phyloP scores from a whole-genome alignment of 2,329 filamentous ascomycete genomes.

The Triangularia verruculosa region DNA sequence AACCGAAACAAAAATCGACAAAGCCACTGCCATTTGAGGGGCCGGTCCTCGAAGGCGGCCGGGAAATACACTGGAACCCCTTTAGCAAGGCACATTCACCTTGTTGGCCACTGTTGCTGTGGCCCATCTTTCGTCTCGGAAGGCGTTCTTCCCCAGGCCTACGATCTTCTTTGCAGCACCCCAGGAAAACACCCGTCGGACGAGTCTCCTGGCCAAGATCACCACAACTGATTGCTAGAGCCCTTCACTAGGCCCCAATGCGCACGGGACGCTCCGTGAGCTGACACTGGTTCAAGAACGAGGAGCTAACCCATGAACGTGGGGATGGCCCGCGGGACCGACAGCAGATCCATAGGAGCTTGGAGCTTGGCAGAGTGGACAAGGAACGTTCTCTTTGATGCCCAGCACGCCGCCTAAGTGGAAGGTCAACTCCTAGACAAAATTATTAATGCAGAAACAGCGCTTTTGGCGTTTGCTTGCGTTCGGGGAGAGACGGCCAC shows the following conservation, averaged over 20 bases:
- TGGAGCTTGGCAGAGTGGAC: background rate
- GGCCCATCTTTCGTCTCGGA: constrained; percentile 4
- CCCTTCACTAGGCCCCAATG: background rate
- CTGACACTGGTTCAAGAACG: constrained; percentile 6
- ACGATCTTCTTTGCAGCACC: background rate
- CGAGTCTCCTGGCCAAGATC: background rate
- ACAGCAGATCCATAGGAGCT: background rate
- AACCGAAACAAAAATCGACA: background rate
- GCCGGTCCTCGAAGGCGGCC: background rate
- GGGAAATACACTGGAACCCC: background rate
- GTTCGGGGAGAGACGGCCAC: constrained; percentile 2
- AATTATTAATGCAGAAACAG: constrained; percentile 4
- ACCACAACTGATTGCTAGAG: background rate
- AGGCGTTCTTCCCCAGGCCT: constrained; percentile 2
- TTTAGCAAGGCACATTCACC: constrained; percentile 2
- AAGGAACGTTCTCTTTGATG: background rate
- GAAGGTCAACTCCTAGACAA: background rate
- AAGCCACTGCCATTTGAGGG: background rate
- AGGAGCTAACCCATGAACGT: background rate
- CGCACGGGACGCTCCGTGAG: background rate
- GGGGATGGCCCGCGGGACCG: constrained; percentile 5
- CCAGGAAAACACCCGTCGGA: background rate
- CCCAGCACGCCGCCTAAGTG: background rate
- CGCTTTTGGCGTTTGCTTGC: background rate
- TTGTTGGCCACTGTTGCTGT: background rate